Evolutionary conservation across 371 early-diverging fungal species (phyloP), one percentile per base, ranked within the genome.

Genomic region (Lichtheimia ramosa): DNA sequence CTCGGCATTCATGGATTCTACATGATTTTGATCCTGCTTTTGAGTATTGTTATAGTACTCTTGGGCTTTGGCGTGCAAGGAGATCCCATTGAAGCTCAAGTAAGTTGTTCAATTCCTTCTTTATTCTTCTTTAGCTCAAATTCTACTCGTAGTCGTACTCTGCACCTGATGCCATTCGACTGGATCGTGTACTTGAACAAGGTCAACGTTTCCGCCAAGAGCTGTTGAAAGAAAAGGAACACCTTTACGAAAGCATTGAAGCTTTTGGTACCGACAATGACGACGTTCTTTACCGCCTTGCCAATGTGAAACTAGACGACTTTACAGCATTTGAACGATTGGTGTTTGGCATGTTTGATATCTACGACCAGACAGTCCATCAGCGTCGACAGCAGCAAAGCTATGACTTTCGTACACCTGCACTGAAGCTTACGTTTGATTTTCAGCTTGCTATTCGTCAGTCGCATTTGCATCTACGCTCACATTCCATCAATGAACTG

Each of bases 371-470:
- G 28, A 72, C 74, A 1, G 76, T 81, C 2, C 23, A 58, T 50
- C 53, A 42, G 16, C 51, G 43, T 39, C 40, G 18, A n/a, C 21
- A 20, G 13, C 51, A 50, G n/a, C 43, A 61, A 15, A 25, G 59
- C 2, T 74, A 71, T 25, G 77, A 81, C 51, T 81, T 71, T 25
- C 54, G 72, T 43, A 74, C 71, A n/a, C 75, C 77, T 20, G 73
- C 77, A 2, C 56, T 81, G 2, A 69, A 69, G 43, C 56, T 77
- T 15, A 68, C 77, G 3, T 75, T 71, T 61, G 77, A 77, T 49
- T 77, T 81, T 51, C 75, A 77, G 57, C 58, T 68, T 15, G 77
- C 81, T 6, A 68, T 81, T 27, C 71, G 75, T 48, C 52, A 66
- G 51, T 75, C 76, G 0, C 79, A 79, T 48, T 67, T 71, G 41